Conservation (phyloP, 140 eudicot species). For the Erigeron philadelphicus region DNA sequence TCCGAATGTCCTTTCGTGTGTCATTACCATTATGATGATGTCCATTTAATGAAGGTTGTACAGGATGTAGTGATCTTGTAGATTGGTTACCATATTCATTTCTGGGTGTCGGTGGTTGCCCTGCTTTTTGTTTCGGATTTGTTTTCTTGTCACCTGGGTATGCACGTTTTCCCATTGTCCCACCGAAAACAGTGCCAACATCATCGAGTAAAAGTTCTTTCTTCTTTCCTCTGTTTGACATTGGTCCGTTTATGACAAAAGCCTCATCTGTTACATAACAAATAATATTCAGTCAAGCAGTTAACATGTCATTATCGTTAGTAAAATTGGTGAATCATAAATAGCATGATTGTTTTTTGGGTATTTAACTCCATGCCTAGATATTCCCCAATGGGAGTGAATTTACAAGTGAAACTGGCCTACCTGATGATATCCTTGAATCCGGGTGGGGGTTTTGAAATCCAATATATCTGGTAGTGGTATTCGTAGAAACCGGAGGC, state of each 20-base stretch:
- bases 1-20: conserved; percentile 43
- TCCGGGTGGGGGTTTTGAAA: conserved; percentile 32
- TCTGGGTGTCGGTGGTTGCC: conserved; percentile 53
- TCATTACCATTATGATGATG: conserved; percentile 16
- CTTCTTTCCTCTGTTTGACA: conserved; percentile 71
- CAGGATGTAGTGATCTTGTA: conserved; percentile 43
- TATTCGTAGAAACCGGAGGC: conserved; percentile 29
- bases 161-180: conserved; percentile 69
- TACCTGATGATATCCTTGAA: conserved; percentile 37
- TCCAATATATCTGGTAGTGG: conserved; percentile 35
- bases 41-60: conserved; percentile 37
- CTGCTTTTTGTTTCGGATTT: conserved; percentile 68
- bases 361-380: too few species aligned
- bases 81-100: conserved; percentile 33
- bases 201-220: conserved; percentile 78
- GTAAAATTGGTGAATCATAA: neutral
- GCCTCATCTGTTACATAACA: conserved; percentile 49
- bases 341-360: neutral
- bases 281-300: neutral
- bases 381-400: too few species aligned
- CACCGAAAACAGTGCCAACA: conserved; percentile 45
- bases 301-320: neutral
- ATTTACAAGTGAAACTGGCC: neutral
- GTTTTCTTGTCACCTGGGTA: conserved; percentile 58
- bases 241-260: conserved; percentile 66